These are phyloP conservation scores for Phytophthora hybrid DNA, from an alignment of 352 stramenopile genomes.

Conservation along the genomic window DNA sequence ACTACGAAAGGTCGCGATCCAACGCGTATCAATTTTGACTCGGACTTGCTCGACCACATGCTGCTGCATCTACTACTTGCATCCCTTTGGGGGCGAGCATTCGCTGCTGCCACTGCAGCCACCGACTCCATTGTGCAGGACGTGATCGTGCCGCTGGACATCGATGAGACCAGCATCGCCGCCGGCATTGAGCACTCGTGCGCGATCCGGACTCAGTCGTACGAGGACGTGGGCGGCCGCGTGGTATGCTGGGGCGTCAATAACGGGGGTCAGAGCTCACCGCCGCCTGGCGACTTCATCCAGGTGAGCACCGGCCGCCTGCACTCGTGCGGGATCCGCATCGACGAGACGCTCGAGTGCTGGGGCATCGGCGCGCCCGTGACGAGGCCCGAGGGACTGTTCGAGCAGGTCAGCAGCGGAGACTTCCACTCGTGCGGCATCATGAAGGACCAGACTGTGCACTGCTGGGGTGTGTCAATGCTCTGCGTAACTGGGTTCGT, in stretches of 20 bases:
- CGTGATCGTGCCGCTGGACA: slow-evolving; percentile 65
- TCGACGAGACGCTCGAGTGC: slow-evolving; percentile 83
- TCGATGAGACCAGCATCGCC: slow-evolving; percentile 80
- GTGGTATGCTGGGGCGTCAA: slow-evolving; percentile 84
- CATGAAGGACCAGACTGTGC: slow-evolving; percentile 78
- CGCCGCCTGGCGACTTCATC: slow-evolving; percentile 70
- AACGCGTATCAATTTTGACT: neutral
- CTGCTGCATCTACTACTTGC: slow-evolving; percentile 15
- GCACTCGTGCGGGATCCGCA: slow-evolving; percentile 77
- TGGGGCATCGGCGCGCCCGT: slow-evolving; percentile 70
- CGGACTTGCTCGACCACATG: slow-evolving; percentile 5
- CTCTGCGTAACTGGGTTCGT: neutral
- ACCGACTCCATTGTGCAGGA: slow-evolving; percentile 10
- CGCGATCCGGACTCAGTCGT: slow-evolving; percentile 73
- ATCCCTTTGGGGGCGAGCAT: neutral
- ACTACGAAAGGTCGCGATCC: slow-evolving; percentile 26
- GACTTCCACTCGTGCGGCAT: slow-evolving; percentile 85
- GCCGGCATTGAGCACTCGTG: slow-evolving; percentile 85
- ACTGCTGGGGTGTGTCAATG: slow-evolving; percentile 72
- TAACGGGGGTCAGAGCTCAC: slow-evolving; percentile 60
- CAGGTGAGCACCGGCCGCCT: slow-evolving; percentile 80
- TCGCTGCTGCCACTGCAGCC: neutral
- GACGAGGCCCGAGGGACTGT: slow-evolving; percentile 66
- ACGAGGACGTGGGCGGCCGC: slow-evolving; percentile 74
- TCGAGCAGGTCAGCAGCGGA: slow-evolving; percentile 84